Evolutionary conservation across 2,329 filamentous ascomycete species (phyloP), one percentile per base, ranked within the genome.

Genomic region (Sclerotinia nivalis): DNA sequence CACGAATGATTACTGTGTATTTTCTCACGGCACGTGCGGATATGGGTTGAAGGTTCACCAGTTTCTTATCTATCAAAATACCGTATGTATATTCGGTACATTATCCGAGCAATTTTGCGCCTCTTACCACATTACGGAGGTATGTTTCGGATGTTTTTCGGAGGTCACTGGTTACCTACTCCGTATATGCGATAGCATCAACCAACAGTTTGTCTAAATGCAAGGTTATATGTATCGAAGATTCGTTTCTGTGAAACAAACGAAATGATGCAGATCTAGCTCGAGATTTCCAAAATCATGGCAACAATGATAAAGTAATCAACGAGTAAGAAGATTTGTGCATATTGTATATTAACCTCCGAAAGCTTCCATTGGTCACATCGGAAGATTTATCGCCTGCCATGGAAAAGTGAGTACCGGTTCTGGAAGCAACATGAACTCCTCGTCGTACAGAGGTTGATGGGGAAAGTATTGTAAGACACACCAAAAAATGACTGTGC

Each of bases 211-310:
- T 37, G 34, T 52, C n/a, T 40, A 50, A 40, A 20, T 20, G 28
- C 43, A 49, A 49, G 54, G 54, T 67, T 47, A 12, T 28, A 28
- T 64, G 37, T 40, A 40, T 64, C 60, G 10, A 37, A 50, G 47
- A 40, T 37, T 67, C 34, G 52, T 60, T 31, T 28, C 34, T 45
- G 47, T 68, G 56, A 54, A 45, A 68, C 56, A 62, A 60, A 62
- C 37, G 66, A 68, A 68, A 52, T 60, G 66, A 62, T 68, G 66
- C 34, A 62, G 45, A 62, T 68, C 66, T 61, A 45, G 34, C 45
- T 50, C 45, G 40, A 49, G 18, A 49, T 37, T 15, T 13, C 13
- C 9, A 47, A 6, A 58, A 47, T 31, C 49, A 28, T 7, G 13
- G 1, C 28, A 12, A 20, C 18, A 7, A 18, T 20, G 20, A 31